Base-by-base conservation (phyloP, 768 basidiomycete genomes). In the Auriscalpium microsporum region DNA sequence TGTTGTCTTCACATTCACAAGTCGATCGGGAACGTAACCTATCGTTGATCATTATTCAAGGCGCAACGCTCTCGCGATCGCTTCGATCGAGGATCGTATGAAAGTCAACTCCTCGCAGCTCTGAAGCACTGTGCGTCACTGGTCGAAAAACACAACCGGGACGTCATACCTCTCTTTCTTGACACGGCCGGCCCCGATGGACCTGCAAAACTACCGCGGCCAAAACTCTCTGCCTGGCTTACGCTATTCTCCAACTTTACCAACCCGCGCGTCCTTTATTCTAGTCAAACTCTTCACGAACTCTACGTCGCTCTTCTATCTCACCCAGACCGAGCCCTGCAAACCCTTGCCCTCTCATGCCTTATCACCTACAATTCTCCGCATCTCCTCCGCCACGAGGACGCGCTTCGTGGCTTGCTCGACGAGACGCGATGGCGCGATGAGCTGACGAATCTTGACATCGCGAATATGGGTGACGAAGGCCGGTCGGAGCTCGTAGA, bases 401-500 rank as follows among this genome's bases (percentile, higher is more conserved):
- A 87, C n/a, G 76, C 78, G 10, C 69, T 98, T 21, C 75, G 77
- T 10, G 74, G 73, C 8, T 73, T 98, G 10, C 74, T 99, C 35
- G 93, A 97, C 58, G 87, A 92, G 48, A 85, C 83, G 8, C 73
- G 86, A 48, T 96, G 94, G 83, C 75, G 94, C n/a, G 95, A 98
- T 64, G 84, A 88, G 60, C 78, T 98, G 5, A 78, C 83, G 2
- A 75, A 81, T 13, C 77, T 98, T 45, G 77, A 87, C 55, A 71
- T 94, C 10, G 72, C 72, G 19, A 78, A 79, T 7, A 72, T 85
- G 54, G 75, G 79, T 16, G 64, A 72, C 1, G 69, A 73, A 1
- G 82, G 86, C 60, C 78, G 95, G 35, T 62, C 64, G 2, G 84
- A 84, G 58, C 72, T 91, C 13, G 76, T 96, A 8, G 81, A 84